Evolutionary conservation across 208 protist species (phyloP), one percentile per base, ranked within the genome.

Genomic region (Wallacemonas rigidus): DNA sequence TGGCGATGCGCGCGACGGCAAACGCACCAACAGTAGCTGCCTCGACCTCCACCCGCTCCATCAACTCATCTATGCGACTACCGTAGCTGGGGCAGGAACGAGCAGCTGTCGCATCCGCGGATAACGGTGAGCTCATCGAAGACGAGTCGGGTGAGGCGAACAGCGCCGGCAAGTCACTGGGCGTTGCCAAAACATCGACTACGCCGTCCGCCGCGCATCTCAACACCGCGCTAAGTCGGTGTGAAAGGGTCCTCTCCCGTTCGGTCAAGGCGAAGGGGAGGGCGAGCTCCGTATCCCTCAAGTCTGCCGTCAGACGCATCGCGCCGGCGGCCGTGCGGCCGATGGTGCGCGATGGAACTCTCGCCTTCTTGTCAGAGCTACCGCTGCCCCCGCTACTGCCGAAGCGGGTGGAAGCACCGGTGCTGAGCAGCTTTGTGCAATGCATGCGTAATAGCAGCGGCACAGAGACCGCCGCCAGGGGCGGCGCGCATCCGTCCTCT

Each of bases 1-100:
- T 26, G 26, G 38, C 3, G n/a, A 36, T n/a, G 11, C 44, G n/a
- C 5, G 40, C 41, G 9, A 65, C 60, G 7, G 43, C 60, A 65
- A 65, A 65, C 12, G 60, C 60, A 9, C 14, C 60, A 7, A 65
- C 11, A 6, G 60, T 65, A 8, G 60, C 12, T 17, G 40, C 60
- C 43, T 65, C 60, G n/a, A 48, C 60, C 43, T 65, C 60, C 11
- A 65, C 43, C 15, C 60, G 60, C 43, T 65, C 60, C 41, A 65
- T 35, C 14, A 65, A 41, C 41, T 65, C 60, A 26, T 65, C 60
- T 14, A 65, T 4, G 6, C 1, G 38, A 14, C 15, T 35, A 41
- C 60, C 39, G 60, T 4, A 48, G 60, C 60, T 65, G 38, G n/a
- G 2, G 41, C 4, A 12, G 40, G 1, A 8, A 3, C 14, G 5